A percentile compares a stretch with the other conserved stretches of the same genome.
Evolutionary conservation across 148 eudicot species (phyloP).

Genomic region (Pouteria glomerata): DNA sequence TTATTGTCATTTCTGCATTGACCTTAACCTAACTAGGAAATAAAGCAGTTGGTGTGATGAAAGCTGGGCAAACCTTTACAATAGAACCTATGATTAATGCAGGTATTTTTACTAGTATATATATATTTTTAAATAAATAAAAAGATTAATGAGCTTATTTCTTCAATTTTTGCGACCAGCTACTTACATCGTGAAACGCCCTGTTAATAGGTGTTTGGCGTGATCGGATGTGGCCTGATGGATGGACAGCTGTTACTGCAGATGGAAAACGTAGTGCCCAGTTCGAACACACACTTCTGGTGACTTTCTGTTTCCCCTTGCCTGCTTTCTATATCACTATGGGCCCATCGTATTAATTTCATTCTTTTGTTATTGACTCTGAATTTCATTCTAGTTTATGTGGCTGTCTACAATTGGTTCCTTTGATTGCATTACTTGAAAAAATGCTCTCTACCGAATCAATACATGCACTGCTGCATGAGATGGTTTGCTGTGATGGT

Average conservation of each 20-base stretch:
- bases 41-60: constrained; percentile 99
- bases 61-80: constrained; percentile 90
- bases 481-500: too few species aligned
- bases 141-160: background rate
- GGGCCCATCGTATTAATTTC: background rate
- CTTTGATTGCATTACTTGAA: too few species aligned
- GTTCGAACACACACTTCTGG: constrained; percentile 96
- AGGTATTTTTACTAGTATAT: too few species aligned
- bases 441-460: too few species aligned
- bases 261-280: constrained; percentile 99
- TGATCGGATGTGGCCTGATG: constrained; percentile 99
- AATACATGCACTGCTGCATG: too few species aligned
- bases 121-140: too few species aligned
- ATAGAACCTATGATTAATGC: constrained; percentile 97
- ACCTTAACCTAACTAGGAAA: constrained; percentile 70
- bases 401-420: background rate
- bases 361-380: background rate
- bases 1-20: constrained; percentile 2
- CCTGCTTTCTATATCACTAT: background rate
- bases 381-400: background rate
- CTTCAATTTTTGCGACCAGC: background rate
- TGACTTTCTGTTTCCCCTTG: constrained; percentile 12
- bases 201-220: constrained; percentile 75
- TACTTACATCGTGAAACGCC: background rate
- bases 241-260: constrained; percentile 95